Evolutionary conservation across 2,329 filamentous ascomycete species (phyloP), one percentile per base, ranked within the genome.

Genomic region (Zymoseptoria ardabiliae): DNA sequence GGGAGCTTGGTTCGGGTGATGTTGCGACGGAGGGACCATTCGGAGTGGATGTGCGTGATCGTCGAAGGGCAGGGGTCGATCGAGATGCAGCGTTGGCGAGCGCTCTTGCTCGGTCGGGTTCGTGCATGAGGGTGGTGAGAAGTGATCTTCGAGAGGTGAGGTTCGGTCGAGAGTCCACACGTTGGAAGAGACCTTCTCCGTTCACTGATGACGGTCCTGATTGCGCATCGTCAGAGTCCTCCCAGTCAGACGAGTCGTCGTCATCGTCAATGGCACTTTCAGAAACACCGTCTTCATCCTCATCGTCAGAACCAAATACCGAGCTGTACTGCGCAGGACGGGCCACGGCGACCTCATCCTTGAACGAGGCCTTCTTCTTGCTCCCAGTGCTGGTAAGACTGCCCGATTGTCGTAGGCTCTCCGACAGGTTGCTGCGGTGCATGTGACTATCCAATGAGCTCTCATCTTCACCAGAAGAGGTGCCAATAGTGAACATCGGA

Each of bases 91-190:
- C 83, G 71, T 86, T 87, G 63, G 85, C 82, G n/a, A 93, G 81
- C 57, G 80, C 86, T 69, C 80, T 81, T 53, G 86, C 83, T 55
- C 89, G 87, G 73, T 90, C 87, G 65, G 85, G 87, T 71, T 96
- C 86, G 67, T 90, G 88, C 72, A 99, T 85, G 81, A 93, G 88
- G 56, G 93, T 86, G 0, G 92, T 97, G 65, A 99, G 87, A 49
- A 97, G 83, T 2, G 93, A 97, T 55, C 89, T 87, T 54, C 90
- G 86, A 1, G 93, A 96, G 2, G 89, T 87, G 23, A 97, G 80
- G 70, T 96, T 90, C 7, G 87, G 85, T 73, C 86, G 86, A 49
- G 92, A 97, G 73, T 96, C 90, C 54, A 97, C 91, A 8, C 94
- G 88, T 74, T 92, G 86, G 81, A 99, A 99, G 68, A 91, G 81